phyloP scores from a whole-genome alignment of 768 basidiomycete genomes.

The Podaxis rugospora region DNA sequence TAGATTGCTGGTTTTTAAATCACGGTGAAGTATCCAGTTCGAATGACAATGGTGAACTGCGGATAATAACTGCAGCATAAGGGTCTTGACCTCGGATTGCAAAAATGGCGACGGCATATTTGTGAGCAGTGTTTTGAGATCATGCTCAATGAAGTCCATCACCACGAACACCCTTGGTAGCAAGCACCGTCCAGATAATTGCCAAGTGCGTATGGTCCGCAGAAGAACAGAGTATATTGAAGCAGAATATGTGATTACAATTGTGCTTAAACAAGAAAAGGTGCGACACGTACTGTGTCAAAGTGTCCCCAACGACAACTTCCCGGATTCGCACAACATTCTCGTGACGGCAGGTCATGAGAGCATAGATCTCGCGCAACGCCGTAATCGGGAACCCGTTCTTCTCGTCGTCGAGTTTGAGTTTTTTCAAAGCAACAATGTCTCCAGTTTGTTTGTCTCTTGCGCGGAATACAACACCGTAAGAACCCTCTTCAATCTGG shows the following conservation, averaged over 20 bases:
- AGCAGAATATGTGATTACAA: conserved; percentile 24
- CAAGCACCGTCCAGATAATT: conserved; percentile 9
- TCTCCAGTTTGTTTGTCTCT: conserved; percentile 92
- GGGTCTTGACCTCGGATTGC: conserved; percentile 97
- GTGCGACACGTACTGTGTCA: conserved; percentile 86
- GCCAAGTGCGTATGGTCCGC: conserved; percentile 1
- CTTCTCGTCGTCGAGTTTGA: conserved; percentile 98
- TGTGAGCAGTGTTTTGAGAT: conserved; percentile 92
- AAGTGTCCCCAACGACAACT: conserved; percentile 95
- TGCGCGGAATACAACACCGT: conserved; percentile 97
- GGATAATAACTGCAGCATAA: conserved; percentile 89
- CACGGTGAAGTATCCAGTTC: conserved; percentile 97
- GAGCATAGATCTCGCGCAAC: conserved; percentile 90
- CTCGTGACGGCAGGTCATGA: conserved; percentile 92
- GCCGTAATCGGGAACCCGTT: conserved; percentile 98
- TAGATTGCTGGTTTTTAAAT: conserved; percentile 95
- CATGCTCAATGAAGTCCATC: conserved; percentile 99
- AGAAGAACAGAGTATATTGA: conserved; percentile 9
- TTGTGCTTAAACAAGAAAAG: conserved; percentile 15
- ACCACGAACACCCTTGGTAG: conserved; percentile 90
- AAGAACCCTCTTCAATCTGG: conserved; percentile 98
- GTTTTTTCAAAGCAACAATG: conserved; percentile 94
- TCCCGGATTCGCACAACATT: conserved; percentile 97
- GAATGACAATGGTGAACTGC: conserved; percentile 92
- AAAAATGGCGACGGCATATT: conserved; percentile 96